phyloP scores from a whole-genome alignment of 176 grass and related monocot species.

The Miscanthus lutarioriparius region DNA sequence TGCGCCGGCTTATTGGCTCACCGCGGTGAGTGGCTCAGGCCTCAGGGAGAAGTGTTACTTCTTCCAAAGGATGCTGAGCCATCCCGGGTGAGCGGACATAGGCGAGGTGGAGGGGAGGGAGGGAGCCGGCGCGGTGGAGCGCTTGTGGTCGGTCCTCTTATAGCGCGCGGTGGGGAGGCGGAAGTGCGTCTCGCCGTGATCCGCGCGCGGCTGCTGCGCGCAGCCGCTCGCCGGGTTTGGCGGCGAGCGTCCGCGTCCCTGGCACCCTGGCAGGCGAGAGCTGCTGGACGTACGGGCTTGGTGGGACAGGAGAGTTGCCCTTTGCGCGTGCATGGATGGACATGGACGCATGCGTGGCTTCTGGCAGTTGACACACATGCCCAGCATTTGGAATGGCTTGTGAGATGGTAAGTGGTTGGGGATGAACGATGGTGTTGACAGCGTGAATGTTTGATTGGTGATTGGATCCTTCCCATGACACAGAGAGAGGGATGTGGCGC shows the following conservation, averaged over 20 bases:
- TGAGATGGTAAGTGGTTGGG: not conserved
- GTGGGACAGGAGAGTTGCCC: not conserved
- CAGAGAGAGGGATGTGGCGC: too few relatives aligned
- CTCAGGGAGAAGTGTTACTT: not conserved
- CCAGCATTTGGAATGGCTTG: not conserved
- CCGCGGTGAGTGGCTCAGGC: not conserved
- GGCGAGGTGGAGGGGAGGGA: not conserved
- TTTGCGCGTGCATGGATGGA: not conserved
- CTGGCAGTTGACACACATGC: not conserved
- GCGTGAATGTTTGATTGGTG: not conserved
- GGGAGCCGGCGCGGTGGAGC: not conserved
- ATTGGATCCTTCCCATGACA: not conserved
- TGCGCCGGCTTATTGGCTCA: not conserved
- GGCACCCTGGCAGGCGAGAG: not conserved
- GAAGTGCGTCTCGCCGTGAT: not conserved
- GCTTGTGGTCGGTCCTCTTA: not conserved
- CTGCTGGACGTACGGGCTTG: not conserved
- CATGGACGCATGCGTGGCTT: not conserved
- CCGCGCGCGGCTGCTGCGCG: not conserved
- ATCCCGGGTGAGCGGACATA: not conserved
- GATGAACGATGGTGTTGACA: not conserved
- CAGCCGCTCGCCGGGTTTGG: not conserved
- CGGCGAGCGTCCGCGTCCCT: not conserved
- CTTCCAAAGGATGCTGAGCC: constrained; percentile 21
- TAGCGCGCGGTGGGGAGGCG: not conserved